phyloP scores from a whole-genome alignment of 2,329 filamentous ascomycete species.

The Paracorniculantispora psalliotae region DNA sequence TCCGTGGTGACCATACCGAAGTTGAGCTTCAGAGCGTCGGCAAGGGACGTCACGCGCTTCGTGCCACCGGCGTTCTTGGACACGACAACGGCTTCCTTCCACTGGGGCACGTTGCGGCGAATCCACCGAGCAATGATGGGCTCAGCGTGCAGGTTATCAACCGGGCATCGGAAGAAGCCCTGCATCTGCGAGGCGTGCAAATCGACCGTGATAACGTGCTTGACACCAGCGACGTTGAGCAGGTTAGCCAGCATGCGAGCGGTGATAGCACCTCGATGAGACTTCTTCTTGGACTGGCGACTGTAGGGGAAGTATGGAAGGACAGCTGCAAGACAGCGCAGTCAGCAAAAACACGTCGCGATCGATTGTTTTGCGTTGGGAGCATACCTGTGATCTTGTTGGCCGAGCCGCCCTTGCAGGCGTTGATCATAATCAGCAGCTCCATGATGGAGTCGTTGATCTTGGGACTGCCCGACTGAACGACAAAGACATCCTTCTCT shows the following conservation, averaged over 20 bases:
- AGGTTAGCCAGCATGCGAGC: slow-evolving; percentile 96
- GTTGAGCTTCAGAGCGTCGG: slow-evolving; percentile 93
- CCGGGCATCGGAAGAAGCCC: slow-evolving; percentile 95
- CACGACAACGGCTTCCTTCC: slow-evolving; percentile 90
- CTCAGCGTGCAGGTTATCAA: slow-evolving; percentile 95
- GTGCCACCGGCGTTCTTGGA: slow-evolving; percentile 98
- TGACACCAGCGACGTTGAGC: slow-evolving; percentile 86
- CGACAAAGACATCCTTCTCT: slow-evolving; percentile 98
- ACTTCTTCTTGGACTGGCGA: slow-evolving; percentile 98
- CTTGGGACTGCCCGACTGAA: slow-evolving; percentile 90
- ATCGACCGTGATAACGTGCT: slow-evolving; percentile 96
- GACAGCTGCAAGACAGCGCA: slow-evolving; percentile 54
- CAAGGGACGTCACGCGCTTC: slow-evolving; percentile 92
- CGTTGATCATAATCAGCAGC: slow-evolving; percentile 97
- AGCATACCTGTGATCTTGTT: slow-evolving; percentile 84
- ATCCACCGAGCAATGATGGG: slow-evolving; percentile 96
- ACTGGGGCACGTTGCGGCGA: slow-evolving; percentile 76
- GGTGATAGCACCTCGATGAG: slow-evolving; percentile 91
- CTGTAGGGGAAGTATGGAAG: slow-evolving; percentile 98
- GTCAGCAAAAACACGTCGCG: slow-evolving; percentile 2
- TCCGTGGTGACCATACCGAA: slow-evolving; percentile 95
- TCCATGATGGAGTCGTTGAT: slow-evolving; percentile 99
- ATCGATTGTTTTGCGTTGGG: background rate
- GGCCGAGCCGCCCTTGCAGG: slow-evolving; percentile 94
- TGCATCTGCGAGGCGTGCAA: slow-evolving; percentile 98